Conservation (phyloP, 257 asterid species). For the Solanum infundibuliforme region DNA sequence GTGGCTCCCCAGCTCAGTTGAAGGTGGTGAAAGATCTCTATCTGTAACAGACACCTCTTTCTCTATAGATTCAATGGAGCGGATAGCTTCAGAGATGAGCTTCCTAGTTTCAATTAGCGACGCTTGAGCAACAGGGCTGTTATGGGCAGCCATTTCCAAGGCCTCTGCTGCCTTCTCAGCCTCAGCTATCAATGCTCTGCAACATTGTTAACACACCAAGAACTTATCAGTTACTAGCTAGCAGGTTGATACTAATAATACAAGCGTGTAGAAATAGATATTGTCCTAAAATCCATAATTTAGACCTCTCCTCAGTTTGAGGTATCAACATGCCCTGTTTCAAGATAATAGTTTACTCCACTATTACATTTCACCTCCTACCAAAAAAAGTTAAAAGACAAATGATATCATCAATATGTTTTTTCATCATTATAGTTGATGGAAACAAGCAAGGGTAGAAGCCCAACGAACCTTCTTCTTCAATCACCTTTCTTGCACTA, state of each 20-base stretch:
- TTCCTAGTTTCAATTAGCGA: constrained; percentile 60
- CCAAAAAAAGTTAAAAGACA: not conserved
- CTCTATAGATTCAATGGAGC: constrained; percentile 43
- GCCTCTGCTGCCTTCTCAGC: constrained; percentile 88
- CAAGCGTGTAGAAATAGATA: not conserved
- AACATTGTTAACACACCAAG: not conserved
- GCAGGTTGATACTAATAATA: not conserved
- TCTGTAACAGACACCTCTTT: constrained; percentile 16
- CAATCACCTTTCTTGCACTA: not conserved
- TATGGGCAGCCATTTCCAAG: constrained; percentile 60
- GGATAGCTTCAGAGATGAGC: constrained; percentile 71
- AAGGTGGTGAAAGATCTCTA: constrained; percentile 10
- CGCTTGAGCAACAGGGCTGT: constrained; percentile 55
- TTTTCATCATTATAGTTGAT: not conserved
- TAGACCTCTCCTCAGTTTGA: not conserved
- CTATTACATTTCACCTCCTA: not conserved
- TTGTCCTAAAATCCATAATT: not conserved
- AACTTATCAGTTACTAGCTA: not conserved
- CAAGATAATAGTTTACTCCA: not conserved
- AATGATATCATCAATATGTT: not conserved
- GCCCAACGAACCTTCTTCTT: not conserved
- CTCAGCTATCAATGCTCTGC: constrained; percentile 78
- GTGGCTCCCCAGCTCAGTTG: not conserved
- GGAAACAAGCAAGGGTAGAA: not conserved
- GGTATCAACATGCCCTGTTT: not conserved